These are phyloP conservation scores for Phytophthora brassicae DNA, from an alignment of 352 stramenopile species.

Conservation along the genomic window DNA sequence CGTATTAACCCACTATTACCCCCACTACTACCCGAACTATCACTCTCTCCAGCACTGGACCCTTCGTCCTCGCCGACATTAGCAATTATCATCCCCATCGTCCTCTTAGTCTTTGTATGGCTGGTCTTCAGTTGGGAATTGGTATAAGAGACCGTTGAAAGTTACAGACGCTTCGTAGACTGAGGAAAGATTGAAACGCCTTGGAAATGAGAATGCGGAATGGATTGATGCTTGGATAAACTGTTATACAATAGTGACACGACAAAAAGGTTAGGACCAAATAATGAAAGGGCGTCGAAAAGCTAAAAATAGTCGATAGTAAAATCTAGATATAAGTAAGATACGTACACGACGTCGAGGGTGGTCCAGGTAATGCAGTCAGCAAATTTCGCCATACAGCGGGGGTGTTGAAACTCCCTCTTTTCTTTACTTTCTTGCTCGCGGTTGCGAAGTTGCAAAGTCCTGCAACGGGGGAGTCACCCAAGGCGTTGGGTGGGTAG, in stretches of 20 bases:
- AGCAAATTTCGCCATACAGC: conserved; percentile 48
- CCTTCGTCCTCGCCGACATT: conserved; percentile 39
- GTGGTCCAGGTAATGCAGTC: conserved; percentile 47
- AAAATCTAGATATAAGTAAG: conserved; percentile 4
- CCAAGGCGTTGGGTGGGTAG: conserved; percentile 42
- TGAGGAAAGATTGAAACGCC: conserved; percentile 31
- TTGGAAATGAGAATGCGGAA: conserved; percentile 14
- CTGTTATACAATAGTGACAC: conserved; percentile 11
- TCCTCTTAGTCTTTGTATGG: conserved; percentile 18
- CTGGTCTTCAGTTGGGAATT: conserved; percentile 26
- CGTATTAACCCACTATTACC: conserved; percentile 41
- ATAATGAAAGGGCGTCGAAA: neutral
- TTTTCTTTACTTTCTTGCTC: conserved; percentile 18
- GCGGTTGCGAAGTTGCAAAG: conserved; percentile 24
- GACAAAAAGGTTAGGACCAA: conserved; percentile 7
- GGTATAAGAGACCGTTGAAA: conserved; percentile 8
- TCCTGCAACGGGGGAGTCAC: conserved; percentile 35
- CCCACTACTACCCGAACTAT: conserved; percentile 26
- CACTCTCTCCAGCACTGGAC: conserved; percentile 18
- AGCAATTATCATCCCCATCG: conserved; percentile 24
- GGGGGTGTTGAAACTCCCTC: conserved; percentile 25
- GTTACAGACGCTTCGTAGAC: conserved; percentile 28
- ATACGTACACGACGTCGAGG: conserved; percentile 43
- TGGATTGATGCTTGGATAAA: conserved; percentile 36
- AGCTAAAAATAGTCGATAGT: conserved; percentile 20